phyloP scores from a whole-genome alignment of 2,329 filamentous ascomycete genomes.

The Dothidotthia symphoricarpi region DNA sequence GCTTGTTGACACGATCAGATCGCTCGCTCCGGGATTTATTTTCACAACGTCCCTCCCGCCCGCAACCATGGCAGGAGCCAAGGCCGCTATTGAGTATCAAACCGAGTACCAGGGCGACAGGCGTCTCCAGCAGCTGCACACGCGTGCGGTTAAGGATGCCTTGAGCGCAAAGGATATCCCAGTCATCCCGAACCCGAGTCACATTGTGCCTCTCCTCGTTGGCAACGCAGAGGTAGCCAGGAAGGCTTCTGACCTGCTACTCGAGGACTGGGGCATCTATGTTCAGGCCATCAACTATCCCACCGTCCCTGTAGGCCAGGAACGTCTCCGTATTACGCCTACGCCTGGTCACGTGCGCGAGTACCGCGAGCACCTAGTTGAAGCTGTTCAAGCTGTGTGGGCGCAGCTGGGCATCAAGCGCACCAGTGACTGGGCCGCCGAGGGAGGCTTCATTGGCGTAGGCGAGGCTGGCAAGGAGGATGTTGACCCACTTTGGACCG shows the following conservation, averaged over 20 bases:
- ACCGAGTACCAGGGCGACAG: slow-evolving; percentile 81
- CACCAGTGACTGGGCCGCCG: slow-evolving; percentile 84
- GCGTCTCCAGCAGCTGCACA: slow-evolving; percentile 91
- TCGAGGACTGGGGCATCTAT: slow-evolving; percentile 89
- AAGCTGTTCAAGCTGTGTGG: slow-evolving; percentile 86
- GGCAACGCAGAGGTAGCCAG: slow-evolving; percentile 93
- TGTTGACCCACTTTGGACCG: slow-evolving; percentile 81
- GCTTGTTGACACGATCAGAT: slow-evolving; percentile 89
- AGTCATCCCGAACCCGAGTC: slow-evolving; percentile 95
- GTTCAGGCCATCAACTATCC: slow-evolving; percentile 99
- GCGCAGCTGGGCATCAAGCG: slow-evolving; percentile 84
- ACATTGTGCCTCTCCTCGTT: slow-evolving; percentile 92
- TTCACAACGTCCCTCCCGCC: slow-evolving; percentile 97
- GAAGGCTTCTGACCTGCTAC: slow-evolving; percentile 84
- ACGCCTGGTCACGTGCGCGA: slow-evolving; percentile 87
- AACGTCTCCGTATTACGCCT: slow-evolving; percentile 91
- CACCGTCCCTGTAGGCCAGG: slow-evolving; percentile 96
- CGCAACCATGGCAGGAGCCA: slow-evolving; percentile 93
- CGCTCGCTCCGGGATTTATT: slow-evolving; percentile 94
- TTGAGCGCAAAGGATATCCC: slow-evolving; percentile 80
- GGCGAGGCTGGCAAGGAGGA: slow-evolving; percentile 65
- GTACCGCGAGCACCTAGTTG: slow-evolving; percentile 80
- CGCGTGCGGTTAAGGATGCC: slow-evolving; percentile 86
- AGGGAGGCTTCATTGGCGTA: slow-evolving; percentile 93
- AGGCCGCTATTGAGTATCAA: slow-evolving; percentile 91